phyloP scores from a whole-genome alignment of 2,329 filamentous ascomycete genomes.

The Rhynchosporium secalis region DNA sequence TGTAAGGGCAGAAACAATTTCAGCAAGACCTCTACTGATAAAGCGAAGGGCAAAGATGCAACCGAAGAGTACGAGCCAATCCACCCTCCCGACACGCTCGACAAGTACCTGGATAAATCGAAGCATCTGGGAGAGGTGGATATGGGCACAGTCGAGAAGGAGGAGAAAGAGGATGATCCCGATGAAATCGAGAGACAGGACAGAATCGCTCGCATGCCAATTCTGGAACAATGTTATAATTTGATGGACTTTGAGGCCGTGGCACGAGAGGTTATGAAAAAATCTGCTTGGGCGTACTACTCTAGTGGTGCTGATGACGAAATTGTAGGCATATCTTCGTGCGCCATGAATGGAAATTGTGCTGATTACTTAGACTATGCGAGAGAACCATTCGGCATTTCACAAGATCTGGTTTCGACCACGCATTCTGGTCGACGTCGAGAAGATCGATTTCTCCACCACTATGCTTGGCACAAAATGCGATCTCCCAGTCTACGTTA shows the following conservation, averaged over 20 bases:
- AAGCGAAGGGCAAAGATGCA: conserved; percentile 72
- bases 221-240: conserved; percentile 87
- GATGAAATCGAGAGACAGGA: conserved; percentile 74
- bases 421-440: conserved; percentile 83
- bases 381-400: conserved; percentile 93
- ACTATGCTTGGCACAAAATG: conserved; percentile 90
- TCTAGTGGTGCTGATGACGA: conserved; percentile 90
- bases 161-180: conserved; percentile 66
- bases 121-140: conserved; percentile 91
- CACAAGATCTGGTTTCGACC: conserved; percentile 98
- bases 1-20: conserved; percentile 42
- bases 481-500: conserved; percentile 91
- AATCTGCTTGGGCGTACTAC: conserved; percentile 96
- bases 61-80: conserved; percentile 92
- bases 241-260: conserved; percentile 95
- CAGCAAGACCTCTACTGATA: neutral
- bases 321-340: conserved; percentile 56
- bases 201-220: conserved; percentile 72
- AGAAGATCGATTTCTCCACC: conserved; percentile 80
- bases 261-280: conserved; percentile 89
- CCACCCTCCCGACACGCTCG: conserved; percentile 82
- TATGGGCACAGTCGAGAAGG: conserved; percentile 73
- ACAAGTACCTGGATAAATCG: conserved; percentile 77
- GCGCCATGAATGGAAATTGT: neutral
- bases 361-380: conserved; percentile 66